Conservation (phyloP, 1,284 basidiomycete species). For the Marasmius fiardii region DNA sequence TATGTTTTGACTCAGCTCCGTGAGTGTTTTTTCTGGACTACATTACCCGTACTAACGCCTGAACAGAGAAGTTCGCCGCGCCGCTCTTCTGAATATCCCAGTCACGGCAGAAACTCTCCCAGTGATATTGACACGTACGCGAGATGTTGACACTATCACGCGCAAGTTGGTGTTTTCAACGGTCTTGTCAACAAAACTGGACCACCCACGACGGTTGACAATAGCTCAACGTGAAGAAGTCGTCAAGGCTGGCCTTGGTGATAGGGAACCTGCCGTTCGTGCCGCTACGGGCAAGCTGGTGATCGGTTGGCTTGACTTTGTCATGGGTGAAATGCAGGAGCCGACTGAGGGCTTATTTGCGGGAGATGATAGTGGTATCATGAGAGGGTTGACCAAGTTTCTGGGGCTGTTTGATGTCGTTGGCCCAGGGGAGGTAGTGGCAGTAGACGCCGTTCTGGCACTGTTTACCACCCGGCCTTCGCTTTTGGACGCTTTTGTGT, state of each 20-base stretch:
- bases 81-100: conserved; percentile 80
- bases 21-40: conserved; percentile 36
- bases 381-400: conserved; percentile 41
- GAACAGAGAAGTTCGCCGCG: conserved; percentile 84
- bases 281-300: conserved; percentile 78
- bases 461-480: conserved; percentile 39
- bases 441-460: conserved; percentile 42
- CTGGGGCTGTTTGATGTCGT: conserved; percentile 45
- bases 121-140: conserved; percentile 74
- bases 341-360: conserved; percentile 30
- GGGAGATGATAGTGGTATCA: conserved; percentile 46
- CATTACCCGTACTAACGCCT: neutral
- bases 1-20: conserved; percentile 79
- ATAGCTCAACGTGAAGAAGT: conserved; percentile 79
- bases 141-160: conserved; percentile 83
- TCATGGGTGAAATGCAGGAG: conserved; percentile 28
- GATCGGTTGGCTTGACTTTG: conserved; percentile 72
- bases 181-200: conserved; percentile 58
- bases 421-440: conserved; percentile 40
- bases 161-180: conserved; percentile 81
- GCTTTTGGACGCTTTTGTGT: conserved; percentile 59
- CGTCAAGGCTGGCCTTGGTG: conserved; percentile 82
- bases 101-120: conserved; percentile 60
- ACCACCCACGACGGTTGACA: conserved; percentile 66
- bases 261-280: conserved; percentile 82